Conservation (phyloP, 1,139 yeast species). For the Yamadazyma diospyri region DNA sequence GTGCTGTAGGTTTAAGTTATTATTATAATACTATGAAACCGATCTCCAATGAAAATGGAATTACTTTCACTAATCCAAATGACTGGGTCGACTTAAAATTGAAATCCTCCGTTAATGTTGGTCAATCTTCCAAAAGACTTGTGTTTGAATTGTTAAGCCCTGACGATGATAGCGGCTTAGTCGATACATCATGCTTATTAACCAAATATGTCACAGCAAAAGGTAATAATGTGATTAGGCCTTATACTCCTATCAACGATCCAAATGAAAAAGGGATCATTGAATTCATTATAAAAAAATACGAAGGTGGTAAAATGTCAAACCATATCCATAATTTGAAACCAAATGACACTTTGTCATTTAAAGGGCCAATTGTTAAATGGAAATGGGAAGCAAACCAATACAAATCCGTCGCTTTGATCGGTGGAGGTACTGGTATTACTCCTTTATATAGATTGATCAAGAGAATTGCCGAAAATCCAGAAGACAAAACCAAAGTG, state of each 20-base stretch:
- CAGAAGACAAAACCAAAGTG: conserved; percentile 73
- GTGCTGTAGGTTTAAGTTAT: conserved; percentile 51
- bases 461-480: conserved; percentile 72
- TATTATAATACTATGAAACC: conserved; percentile 29
- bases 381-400: conserved; percentile 91
- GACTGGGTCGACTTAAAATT: conserved; percentile 83
- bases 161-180: conserved; percentile 73
- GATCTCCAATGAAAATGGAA: conserved; percentile 47
- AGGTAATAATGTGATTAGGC: conserved; percentile 89
- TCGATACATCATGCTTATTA: conserved; percentile 75
- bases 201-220: conserved; percentile 80
- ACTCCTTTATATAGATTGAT: conserved; percentile 93
- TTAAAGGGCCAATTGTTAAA: conserved; percentile 93
- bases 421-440: conserved; percentile 95
- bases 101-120: conserved; percentile 50
- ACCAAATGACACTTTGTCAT: conserved; percentile 76
- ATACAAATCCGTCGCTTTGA: conserved; percentile 73
- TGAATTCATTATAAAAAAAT: conserved; percentile 80
- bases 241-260: conserved; percentile 90
- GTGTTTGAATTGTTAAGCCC: conserved; percentile 67
- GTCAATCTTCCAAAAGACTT: conserved; percentile 65
- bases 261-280: conserved; percentile 67
- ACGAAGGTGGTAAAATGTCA: conserved; percentile 83
- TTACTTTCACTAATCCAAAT: conserved; percentile 64
- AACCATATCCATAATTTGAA: conserved; percentile 68